A percentile compares a stretch with the other conserved stretches of the same genome.
Conservation (phyloP, 345 rosid genomes). For the Fremontodendron californicum region DNA sequence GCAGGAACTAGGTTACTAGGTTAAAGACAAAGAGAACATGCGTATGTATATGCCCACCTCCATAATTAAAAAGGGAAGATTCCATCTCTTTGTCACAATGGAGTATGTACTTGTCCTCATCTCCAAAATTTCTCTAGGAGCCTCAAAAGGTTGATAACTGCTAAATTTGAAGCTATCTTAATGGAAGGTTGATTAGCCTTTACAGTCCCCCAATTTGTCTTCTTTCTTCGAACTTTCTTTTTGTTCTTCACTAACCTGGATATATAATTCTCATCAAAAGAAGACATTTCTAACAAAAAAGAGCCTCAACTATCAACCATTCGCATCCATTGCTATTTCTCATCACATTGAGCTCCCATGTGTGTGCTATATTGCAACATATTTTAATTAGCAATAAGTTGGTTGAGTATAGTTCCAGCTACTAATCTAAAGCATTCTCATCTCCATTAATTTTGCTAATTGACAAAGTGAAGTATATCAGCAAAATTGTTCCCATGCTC, state of each 20-base stretch:
- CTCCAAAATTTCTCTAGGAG: conserved; percentile 5
- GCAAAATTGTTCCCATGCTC: conserved; percentile 85
- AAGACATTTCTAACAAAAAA: neutral
- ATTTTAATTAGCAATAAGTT: neutral
- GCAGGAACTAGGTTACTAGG: neutral
- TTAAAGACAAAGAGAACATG: no score
- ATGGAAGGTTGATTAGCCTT: conserved; percentile 22
- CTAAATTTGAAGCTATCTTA: neutral
- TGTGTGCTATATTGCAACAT: conserved; percentile 4
- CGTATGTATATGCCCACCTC: neutral
- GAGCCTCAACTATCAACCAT: neutral
- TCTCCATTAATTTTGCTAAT: conserved; percentile 36
- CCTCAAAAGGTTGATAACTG: conserved; percentile 6
- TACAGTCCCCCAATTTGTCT: conserved; percentile 16
- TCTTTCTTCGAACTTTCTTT: conserved; percentile 14
- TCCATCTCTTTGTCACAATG: conserved; percentile 44
- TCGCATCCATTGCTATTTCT: conserved; percentile 12
- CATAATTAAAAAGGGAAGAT: conserved; percentile 31
- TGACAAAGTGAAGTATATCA: conserved; percentile 87
- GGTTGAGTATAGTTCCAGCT: conserved; percentile 12
- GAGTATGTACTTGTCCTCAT: conserved; percentile 33
- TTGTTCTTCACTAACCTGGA: conserved; percentile 8
- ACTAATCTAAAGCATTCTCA: conserved; percentile 38
- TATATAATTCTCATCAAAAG: conserved; percentile 8
- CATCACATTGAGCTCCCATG: conserved; percentile 13